Conservation (phyloP, 208 protist species). For the Porcisia hertigi region DNA sequence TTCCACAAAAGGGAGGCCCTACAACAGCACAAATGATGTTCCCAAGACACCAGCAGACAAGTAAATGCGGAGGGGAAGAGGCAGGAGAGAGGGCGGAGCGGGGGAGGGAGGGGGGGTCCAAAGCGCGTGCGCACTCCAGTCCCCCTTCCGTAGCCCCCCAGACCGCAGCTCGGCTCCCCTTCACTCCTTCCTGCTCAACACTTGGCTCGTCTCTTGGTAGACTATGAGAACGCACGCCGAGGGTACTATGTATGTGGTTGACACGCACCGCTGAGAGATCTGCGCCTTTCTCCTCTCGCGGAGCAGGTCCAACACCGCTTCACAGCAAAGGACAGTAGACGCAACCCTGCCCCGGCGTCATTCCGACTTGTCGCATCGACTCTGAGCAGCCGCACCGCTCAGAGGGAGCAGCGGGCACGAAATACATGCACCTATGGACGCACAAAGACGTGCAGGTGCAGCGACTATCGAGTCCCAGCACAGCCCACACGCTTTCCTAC, state of each 20-base stretch:
- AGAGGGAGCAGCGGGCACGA: neutral
- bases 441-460: neutral
- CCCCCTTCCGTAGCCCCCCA: neutral
- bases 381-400: neutral
- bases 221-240: slow-evolving; percentile 34
- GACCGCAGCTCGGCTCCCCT: neutral
- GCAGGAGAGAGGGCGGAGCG: neutral
- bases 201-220: neutral
- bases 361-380: neutral
- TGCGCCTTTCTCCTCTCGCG: neutral
- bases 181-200: neutral
- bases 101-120: neutral
- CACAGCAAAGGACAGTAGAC: neutral
- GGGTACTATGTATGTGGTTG: slow-evolving; percentile 80
- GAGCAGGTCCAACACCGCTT: neutral
- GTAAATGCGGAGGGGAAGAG: neutral
- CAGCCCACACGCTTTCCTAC: neutral
- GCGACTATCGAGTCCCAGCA: neutral
- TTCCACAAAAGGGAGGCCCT: slow-evolving; percentile 74
- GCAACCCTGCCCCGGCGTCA: neutral
- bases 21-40: slow-evolving; percentile 54
- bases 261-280: neutral
- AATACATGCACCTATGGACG: neutral
- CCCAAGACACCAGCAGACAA: neutral
- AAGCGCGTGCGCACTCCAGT: neutral